A percentile compares a stretch with the other conserved stretches of the same genome.
Evolutionary conservation across 306 rosid species (phyloP).

Genomic region (Hippophae gyantsensis): DNA sequence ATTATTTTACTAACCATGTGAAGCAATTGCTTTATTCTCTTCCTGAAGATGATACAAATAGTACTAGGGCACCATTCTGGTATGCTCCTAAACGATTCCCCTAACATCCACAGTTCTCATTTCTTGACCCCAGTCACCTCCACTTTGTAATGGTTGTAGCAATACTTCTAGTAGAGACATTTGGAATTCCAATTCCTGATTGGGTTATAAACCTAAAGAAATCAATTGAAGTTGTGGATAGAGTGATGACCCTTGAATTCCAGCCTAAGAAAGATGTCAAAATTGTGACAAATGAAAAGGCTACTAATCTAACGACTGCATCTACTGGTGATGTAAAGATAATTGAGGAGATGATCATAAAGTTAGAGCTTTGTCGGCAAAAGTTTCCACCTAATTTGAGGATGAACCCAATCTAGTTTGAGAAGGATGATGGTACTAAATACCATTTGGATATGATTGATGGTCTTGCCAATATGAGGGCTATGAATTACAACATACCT

Average conservation of each 20-base stretch:
- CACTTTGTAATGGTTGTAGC: slow-evolving; percentile 14
- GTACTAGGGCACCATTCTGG: slow-evolving; percentile 22
- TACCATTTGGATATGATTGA: slow-evolving; percentile 30
- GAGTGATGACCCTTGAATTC: slow-evolving; percentile 13
- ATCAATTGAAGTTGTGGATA: slow-evolving; percentile 17
- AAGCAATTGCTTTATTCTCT: slow-evolving; percentile 18
- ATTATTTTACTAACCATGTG: slow-evolving; percentile 17
- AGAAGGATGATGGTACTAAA: slow-evolving; percentile 26
- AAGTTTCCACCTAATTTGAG: too few species aligned
- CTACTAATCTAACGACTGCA: too few species aligned
- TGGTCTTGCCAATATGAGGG: slow-evolving; percentile 32
- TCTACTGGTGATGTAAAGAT: too few species aligned
- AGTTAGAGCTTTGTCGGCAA: too few species aligned
- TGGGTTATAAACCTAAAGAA: too few species aligned
- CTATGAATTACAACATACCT: slow-evolving; percentile 27
- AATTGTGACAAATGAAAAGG: too few species aligned
- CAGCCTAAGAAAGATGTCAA: not conserved
- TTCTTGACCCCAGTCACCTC: slow-evolving; percentile 18
- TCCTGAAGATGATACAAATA: slow-evolving; percentile 22
- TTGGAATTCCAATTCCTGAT: slow-evolving; percentile 11
- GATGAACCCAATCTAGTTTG: too few species aligned
- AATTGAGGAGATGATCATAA: too few species aligned
- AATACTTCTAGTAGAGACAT: not conserved
- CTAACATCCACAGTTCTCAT: slow-evolving; percentile 12
- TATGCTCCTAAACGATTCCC: slow-evolving; percentile 24